Evolutionary conservation across 495 filamentous ascomycete species (phyloP).

Genomic region (Lophiostoma macrostomum): DNA sequence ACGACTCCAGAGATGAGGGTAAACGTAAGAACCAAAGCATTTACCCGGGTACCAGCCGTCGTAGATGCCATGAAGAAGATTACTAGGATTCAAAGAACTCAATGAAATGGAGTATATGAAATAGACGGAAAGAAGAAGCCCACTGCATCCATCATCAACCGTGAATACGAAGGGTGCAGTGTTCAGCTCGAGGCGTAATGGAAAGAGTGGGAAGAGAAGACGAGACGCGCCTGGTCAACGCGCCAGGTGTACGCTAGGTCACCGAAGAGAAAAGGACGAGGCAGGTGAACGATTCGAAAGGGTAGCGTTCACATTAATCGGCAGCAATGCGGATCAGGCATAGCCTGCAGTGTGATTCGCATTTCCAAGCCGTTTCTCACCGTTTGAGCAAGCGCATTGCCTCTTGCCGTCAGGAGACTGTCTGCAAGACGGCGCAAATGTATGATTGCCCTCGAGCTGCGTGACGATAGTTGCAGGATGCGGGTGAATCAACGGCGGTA

Average conservation of each 20-base stretch:
- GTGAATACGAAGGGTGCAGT: too few species aligned
- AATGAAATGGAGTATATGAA: slow-evolving; percentile 7
- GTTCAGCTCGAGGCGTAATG: slow-evolving; percentile 7
- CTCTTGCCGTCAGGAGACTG: slow-evolving; percentile 7
- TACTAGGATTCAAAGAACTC: neutral
- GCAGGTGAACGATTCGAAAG: too few species aligned
- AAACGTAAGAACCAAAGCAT: slow-evolving; percentile 10
- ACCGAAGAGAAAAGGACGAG: too few species aligned
- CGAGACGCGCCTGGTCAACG: too few species aligned
- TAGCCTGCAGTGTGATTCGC: neutral
- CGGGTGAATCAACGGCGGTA: neutral
- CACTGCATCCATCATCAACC: slow-evolving; percentile 4
- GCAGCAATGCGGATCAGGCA: neutral
- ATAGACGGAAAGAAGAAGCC: neutral
- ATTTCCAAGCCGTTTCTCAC: slow-evolving; percentile 1
- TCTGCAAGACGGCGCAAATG: neutral
- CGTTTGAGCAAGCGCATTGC: slow-evolving; percentile 1
- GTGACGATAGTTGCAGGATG: slow-evolving; percentile 17
- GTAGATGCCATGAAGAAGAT: slow-evolving; percentile 7
- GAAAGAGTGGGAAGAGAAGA: too few species aligned
- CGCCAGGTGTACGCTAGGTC: too few species aligned
- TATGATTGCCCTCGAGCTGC: slow-evolving; percentile 14
- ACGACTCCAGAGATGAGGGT: slow-evolving; percentile 14
- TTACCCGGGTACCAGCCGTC: slow-evolving; percentile 17
- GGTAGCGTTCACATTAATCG: too few species aligned